Evolutionary conservation across 371 early-diverging fungal genomes (phyloP).

Genomic region (Apophysomyces elegans): DNA sequence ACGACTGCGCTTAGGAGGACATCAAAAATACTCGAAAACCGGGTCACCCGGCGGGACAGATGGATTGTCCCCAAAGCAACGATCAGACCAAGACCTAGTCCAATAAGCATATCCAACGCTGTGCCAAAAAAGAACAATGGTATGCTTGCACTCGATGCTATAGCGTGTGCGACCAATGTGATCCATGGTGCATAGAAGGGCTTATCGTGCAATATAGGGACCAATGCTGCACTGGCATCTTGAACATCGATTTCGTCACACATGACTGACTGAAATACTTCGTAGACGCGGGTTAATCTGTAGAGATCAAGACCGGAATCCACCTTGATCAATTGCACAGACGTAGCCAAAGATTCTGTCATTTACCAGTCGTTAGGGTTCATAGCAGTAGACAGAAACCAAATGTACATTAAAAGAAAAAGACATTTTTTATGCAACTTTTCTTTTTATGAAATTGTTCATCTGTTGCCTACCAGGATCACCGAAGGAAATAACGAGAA

Average conservation of each 20-base stretch:
- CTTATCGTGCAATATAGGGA: constrained; percentile 44
- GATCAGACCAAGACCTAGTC: constrained; percentile 51
- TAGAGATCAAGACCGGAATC: constrained; percentile 57
- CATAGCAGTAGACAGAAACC: not conserved
- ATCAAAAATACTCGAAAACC: constrained; percentile 65
- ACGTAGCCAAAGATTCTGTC: constrained; percentile 36
- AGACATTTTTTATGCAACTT: no score
- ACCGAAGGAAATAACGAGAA: constrained; percentile 67
- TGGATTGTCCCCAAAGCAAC: constrained; percentile 53
- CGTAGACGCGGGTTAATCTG: constrained; percentile 57
- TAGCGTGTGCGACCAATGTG: constrained; percentile 56
- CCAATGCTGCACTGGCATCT: constrained; percentile 59
- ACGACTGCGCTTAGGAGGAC: constrained; percentile 60
- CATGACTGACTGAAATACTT: constrained; percentile 57
- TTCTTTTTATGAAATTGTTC: constrained; percentile 19
- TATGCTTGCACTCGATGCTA: constrained; percentile 57
- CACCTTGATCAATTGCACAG: constrained; percentile 64
- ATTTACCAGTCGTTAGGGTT: not conserved
- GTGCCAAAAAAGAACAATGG: constrained; percentile 65
- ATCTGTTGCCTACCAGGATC: constrained; percentile 52
- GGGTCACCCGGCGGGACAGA: constrained; percentile 57
- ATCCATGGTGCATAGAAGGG: constrained; percentile 53
- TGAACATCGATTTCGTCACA: constrained; percentile 46
- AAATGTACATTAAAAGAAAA: not conserved
- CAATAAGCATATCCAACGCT: constrained; percentile 52